Base-by-base conservation (phyloP, 2,329 filamentous ascomycete species). In the Periglandula ipomoeae region DNA sequence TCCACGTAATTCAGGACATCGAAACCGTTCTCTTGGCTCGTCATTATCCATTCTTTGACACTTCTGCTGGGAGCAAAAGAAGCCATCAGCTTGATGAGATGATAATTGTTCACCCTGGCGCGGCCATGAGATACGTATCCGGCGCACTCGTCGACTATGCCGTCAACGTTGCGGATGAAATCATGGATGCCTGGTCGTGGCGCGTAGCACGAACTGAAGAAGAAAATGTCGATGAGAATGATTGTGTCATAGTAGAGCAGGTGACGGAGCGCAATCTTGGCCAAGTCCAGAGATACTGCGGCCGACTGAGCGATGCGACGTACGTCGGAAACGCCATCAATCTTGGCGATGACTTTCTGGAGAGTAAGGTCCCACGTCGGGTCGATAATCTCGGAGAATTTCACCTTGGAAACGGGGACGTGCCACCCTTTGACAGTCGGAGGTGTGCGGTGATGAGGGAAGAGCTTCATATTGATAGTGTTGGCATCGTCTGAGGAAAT, bases 401-500 rank as follows among this genome's bases (percentile, higher is more conserved):
- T 82, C 61, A 81, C 81, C 64, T 83, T 84, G 57, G 75, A 74
- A 20, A 98, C 79, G 4, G 93, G 93, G 2, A 98, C 93, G 61
- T 97, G 89, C 84, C 88, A 95, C 42, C 86, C 81, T 59, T 85
- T 83, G 48, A 97, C 84, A 3, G 82, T 75, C 0, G 88, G 82
- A 2, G 90, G 90, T 15, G 82, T 79, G 1, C 82, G 75, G 59
- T 91, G 85, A 42, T 87, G 82, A 0, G 89, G 89, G 65, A 96
- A 96, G 44, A 96, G 79, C 69, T 96, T 96, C 76, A 96, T 87
- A 67, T 96, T 95, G 66, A 96, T 83, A 0, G 89, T 95, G 65
- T 95, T 96, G 52, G 89, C 83, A 56, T 95, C 89, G 65, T 95
- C 89, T 89, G 10, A 26, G 11, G 11, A 3, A 22, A 23, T 13